Percentiles rank a stretch among this genome's conserved stretches.
Evolutionary conservation across 2,329 filamentous ascomycete species (phyloP).

Genomic region (Clonostachys byssicola): DNA sequence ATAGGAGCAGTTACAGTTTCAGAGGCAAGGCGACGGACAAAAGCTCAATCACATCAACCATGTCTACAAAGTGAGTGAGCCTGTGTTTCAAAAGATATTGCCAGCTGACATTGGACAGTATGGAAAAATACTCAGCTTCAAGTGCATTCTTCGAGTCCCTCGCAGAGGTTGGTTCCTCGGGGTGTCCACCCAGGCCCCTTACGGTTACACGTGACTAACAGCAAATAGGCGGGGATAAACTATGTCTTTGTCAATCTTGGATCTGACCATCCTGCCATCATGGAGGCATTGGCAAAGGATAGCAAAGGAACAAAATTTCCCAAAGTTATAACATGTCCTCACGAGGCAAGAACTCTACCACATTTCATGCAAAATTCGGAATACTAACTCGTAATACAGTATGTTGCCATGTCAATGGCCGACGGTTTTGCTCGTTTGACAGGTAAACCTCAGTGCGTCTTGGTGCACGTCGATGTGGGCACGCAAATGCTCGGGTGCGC

Average conservation of each 20-base stretch:
- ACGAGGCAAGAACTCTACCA: slow-evolving; percentile 54
- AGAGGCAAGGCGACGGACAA: no score
- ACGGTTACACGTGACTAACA: no score
- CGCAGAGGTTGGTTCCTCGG: no score
- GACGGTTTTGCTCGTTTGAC: slow-evolving; percentile 70
- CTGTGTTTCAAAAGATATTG: no score
- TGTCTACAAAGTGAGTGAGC: no score
- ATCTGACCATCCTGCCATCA: slow-evolving; percentile 70
- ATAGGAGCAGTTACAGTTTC: no score
- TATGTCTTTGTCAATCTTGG: slow-evolving; percentile 61
- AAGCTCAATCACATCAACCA: no score
- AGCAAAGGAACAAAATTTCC: slow-evolving; percentile 59
- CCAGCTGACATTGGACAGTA: no score
- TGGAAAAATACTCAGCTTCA: no score
- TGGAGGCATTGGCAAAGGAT: slow-evolving; percentile 77
- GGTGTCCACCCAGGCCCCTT: no score
- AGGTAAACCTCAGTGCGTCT: slow-evolving; percentile 66
- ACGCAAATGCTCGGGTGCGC: slow-evolving; percentile 70
- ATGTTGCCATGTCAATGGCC: slow-evolving; percentile 75
- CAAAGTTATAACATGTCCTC: slow-evolving; percentile 73
- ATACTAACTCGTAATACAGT: slow-evolving; percentile 32
- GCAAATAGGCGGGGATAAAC: slow-evolving; percentile 36
- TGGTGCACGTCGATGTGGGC: slow-evolving; percentile 74
- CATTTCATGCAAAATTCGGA: background rate
- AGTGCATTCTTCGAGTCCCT: no score